Evolutionary conservation across 2,329 filamentous ascomycete genomes (phyloP).

Genomic region (Aaosphaeria arxii): DNA sequence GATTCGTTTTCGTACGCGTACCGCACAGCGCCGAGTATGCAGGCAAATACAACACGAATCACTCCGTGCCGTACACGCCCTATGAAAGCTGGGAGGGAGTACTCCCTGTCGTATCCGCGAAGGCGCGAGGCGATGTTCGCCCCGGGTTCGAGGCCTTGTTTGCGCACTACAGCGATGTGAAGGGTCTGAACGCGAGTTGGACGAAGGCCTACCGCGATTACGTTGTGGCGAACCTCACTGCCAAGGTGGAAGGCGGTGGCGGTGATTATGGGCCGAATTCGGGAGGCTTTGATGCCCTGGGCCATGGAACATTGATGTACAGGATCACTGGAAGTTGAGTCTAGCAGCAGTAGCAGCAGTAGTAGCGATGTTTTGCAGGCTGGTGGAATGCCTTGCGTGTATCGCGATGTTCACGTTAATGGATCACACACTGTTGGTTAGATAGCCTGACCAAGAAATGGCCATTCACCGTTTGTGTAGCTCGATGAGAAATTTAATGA

Average conservation of each 20-base stretch:
- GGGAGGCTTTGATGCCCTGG: constrained; percentile 43
- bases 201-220: constrained; percentile 33
- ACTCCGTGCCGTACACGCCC: background rate
- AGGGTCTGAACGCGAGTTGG: constrained; percentile 37
- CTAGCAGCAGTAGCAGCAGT: no score
- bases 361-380: no score
- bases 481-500: no score
- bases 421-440: no score
- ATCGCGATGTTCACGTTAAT: no score
- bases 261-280: constrained; percentile 42
- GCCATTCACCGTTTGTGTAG: no score
- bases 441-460: no score
- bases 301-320: constrained; percentile 35
- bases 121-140: constrained; percentile 31
- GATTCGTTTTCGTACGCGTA: no score
- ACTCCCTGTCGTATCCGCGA: constrained; percentile 32
- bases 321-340: no score
- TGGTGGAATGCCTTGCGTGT: no score
- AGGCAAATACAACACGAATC: background rate
- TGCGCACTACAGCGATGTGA: constrained; percentile 37
- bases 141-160: constrained; percentile 42
- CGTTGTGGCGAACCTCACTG: constrained; percentile 23
- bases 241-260: constrained; percentile 45
- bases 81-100: constrained; percentile 26
- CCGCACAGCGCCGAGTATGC: no score